These are phyloP conservation scores for Musa beccarii DNA, from an alignment of 176 grass and related monocot genomes.

Conservation along the genomic window DNA sequence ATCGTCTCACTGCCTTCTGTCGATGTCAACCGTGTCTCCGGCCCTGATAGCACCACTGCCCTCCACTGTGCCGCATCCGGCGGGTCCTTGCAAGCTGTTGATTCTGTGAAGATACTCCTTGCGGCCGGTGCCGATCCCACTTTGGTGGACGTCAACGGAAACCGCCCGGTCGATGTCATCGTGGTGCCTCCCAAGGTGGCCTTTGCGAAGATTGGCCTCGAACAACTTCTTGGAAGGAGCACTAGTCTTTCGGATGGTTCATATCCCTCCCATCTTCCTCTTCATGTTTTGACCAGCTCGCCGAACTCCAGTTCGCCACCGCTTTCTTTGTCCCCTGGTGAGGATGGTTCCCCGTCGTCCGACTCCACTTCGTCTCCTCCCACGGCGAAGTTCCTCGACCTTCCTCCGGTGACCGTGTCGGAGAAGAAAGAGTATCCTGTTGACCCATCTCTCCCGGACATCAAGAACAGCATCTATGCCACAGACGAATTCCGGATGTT, in stretches of 20 bases:
- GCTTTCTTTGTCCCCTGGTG: conserved; percentile 11
- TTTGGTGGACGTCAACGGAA: conserved; percentile 32
- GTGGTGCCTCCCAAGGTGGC: conserved; percentile 1
- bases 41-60: conserved; percentile 38
- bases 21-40: conserved; percentile 38
- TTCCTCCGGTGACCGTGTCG: conserved; percentile 12
- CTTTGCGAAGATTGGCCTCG: conserved; percentile 25
- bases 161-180: conserved; percentile 43
- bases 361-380: conserved; percentile 36
- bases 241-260: background rate
- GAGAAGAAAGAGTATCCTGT: conserved; percentile 76
- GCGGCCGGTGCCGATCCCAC: conserved; percentile 57
- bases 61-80: conserved; percentile 77
- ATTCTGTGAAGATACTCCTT: conserved; percentile 49
- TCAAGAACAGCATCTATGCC: conserved; percentile 75
- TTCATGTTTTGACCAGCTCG: background rate
- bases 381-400: conserved; percentile 7
- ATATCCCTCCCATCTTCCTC: background rate
- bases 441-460: conserved; percentile 73
- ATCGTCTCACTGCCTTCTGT: conserved; percentile 38
- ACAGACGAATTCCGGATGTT: conserved; percentile 91
- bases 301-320: background rate
- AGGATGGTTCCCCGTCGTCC: conserved; percentile 37
- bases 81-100: conserved; percentile 37
- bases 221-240: conserved; percentile 18